Evolutionary conservation across 1,139 yeast species (phyloP).

Genomic region (Candida dubliniensis): DNA sequence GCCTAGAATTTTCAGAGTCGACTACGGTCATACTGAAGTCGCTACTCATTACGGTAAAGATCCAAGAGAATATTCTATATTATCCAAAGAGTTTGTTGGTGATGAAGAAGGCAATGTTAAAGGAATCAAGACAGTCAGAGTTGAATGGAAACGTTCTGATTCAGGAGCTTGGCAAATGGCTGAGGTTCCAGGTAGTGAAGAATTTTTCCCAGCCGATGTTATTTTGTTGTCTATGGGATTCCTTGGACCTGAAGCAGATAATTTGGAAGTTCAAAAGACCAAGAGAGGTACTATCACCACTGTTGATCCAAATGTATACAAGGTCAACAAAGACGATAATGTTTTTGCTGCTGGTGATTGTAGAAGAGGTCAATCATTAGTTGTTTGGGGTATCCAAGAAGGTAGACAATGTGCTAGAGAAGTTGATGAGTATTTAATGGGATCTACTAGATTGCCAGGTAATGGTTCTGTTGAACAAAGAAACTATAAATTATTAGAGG

Average conservation of each 20-base stretch:
- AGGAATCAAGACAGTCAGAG: conserved; percentile 93
- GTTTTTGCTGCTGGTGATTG: conserved; percentile 97
- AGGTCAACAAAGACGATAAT: conserved; percentile 61
- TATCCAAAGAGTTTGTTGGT: conserved; percentile 92
- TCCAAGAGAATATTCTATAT: conserved; percentile 94
- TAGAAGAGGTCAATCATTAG: conserved; percentile 96
- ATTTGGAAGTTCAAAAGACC: conserved; percentile 70
- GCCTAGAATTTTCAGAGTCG: conserved; percentile 97
- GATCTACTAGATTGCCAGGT: conserved; percentile 83
- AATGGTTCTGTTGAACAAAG: conserved; percentile 90
- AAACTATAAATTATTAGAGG: conserved; percentile 71
- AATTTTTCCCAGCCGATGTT: conserved; percentile 90
- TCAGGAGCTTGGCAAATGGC: conserved; percentile 99
- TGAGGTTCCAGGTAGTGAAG: conserved; percentile 93
- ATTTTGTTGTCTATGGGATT: conserved; percentile 96
- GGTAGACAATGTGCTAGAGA: conserved; percentile 98
- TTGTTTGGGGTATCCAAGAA: conserved; percentile 99
- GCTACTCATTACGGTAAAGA: conserved; percentile 93
- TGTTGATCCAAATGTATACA: conserved; percentile 64
- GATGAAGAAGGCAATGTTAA: conserved; percentile 93
- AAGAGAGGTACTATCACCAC: conserved; percentile 87
- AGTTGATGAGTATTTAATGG: conserved; percentile 79
- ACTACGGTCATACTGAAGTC: conserved; percentile 96
- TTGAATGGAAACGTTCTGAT: conserved; percentile 96
- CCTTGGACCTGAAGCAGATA: conserved; percentile 91